phyloP scores from a whole-genome alignment of 108 stramenopile species.

The Cylindrotheca closterium region DNA sequence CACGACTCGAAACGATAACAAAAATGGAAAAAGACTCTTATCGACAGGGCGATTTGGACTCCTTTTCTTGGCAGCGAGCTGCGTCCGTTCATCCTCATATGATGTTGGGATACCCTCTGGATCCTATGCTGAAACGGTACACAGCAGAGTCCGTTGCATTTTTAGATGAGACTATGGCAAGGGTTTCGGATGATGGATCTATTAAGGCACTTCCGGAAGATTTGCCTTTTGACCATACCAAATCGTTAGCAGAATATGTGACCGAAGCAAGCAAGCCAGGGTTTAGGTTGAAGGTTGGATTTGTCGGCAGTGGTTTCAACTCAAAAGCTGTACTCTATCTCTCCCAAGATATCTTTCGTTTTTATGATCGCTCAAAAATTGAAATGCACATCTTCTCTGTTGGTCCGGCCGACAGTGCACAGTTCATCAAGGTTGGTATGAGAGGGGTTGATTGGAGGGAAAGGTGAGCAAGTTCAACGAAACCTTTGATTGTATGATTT shows the following conservation, averaged over 20 bases:
- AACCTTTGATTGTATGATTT: too few species aligned
- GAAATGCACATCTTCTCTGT: conserved; percentile 83
- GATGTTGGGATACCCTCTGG: conserved; percentile 80
- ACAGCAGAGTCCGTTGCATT: conserved; percentile 69
- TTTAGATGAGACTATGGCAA: conserved; percentile 72
- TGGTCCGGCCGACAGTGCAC: conserved; percentile 61
- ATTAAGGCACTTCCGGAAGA: conserved; percentile 45
- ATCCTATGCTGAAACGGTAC: conserved; percentile 65
- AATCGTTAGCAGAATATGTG: conserved; percentile 37
- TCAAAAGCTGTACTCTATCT: conserved; percentile 85
- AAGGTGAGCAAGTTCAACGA: too few species aligned
- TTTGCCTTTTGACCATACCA: conserved; percentile 63
- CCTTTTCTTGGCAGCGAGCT: conserved; percentile 61
- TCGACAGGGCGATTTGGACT: conserved; percentile 35
- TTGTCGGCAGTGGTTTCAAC: conserved; percentile 82
- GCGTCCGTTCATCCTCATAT: conserved; percentile 62
- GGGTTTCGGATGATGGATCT: conserved; percentile 27
- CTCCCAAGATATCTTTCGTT: conserved; percentile 86
- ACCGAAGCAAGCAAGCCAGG: conserved; percentile 30
- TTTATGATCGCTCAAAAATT: conserved; percentile 68
- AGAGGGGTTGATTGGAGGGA: conserved; percentile 86
- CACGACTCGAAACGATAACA: conserved; percentile 47
- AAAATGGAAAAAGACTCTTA: conserved; percentile 31
- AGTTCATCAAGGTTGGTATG: conserved; percentile 75
- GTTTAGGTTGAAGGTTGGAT: conserved; percentile 55